Evolutionary conservation across 2,329 filamentous ascomycete genomes (phyloP), one percentile per base, ranked within the genome.

Genomic region (Ophiocordyceps camponoti-leonardi): DNA sequence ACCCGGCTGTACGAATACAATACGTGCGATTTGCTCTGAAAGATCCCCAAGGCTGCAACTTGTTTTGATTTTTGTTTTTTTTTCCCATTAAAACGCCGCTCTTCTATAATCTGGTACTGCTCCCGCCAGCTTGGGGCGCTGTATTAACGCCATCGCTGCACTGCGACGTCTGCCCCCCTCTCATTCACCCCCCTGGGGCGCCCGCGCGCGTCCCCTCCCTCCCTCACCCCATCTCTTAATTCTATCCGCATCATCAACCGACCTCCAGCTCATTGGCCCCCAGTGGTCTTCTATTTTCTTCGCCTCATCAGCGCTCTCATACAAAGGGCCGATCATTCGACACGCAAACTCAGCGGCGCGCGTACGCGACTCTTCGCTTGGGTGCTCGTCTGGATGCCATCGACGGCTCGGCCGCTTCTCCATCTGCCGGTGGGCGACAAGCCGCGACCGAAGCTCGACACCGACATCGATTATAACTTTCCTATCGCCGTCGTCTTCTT

Each of bases 381-480:
- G 23, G 26, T 28, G 18, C 19, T 28, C 33, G 20, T 19, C 13
- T 41, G 39, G 19, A 33, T 42, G 28, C 44, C 40, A 41, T 19
- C 42, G 43, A n/a, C 14, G 26, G 7, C 45, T 20, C 4, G 39
- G 42, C 42, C 26, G 16, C 44, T 41, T 23, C 43, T 26, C 41
- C 45, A 20, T 40, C 26, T 33, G 18, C 30, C 22, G 18, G 18
- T 43, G 22, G 28, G 20, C 22, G 40, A 42, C 18, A 40, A 26
- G n/a, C 40, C 41, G 50, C 49, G 44, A 50, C 50, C 49, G 49
- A 50, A 49, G 46, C 50, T 54, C 49, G 47, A 46, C 47, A 48
- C 51, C 50, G 48, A 47, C 51, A 42, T 53, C 48, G 41, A 49
- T 45, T 44, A 49, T 44, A 44, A 43, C 48, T 44, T 45, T 44